Conservation (phyloP, 1,284 basidiomycete species). For the Puccinia coronata region DNA sequence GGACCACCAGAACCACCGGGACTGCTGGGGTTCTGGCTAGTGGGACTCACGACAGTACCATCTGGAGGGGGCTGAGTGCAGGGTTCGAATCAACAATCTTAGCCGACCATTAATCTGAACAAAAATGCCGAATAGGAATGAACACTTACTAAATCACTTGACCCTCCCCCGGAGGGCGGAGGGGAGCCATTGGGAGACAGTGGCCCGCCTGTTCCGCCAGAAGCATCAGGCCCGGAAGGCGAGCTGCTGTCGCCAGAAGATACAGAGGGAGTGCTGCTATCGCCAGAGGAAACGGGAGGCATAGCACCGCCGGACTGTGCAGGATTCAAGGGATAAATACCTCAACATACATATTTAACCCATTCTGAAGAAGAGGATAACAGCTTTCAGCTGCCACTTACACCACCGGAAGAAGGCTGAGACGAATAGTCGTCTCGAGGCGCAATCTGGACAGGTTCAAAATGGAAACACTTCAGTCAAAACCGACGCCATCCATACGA, state of each 20-base stretch:
- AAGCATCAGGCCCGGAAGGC: background rate
- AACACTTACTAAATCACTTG: no score
- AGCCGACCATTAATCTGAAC: no score
- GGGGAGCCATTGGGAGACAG: background rate
- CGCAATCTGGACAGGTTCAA: background rate
- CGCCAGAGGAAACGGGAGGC: background rate
- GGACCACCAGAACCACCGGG: no score
- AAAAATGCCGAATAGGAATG: no score
- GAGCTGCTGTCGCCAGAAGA: background rate
- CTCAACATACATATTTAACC: background rate
- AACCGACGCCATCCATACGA: no score
- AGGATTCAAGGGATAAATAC: background rate
- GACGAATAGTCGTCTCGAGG: background rate
- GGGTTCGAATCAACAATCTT: no score
- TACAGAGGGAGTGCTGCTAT: background rate
- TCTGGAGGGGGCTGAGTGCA: no score
- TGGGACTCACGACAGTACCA: no score
- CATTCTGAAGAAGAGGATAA: no score
- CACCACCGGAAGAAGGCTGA: background rate
- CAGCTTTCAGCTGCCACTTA: background rate
- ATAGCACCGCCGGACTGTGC: background rate
- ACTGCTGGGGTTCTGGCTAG: no score
- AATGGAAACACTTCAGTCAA: background rate
- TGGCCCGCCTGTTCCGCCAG: background rate
- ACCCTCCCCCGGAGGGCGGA: no score